A percentile compares a stretch with the other conserved stretches of the same genome.
These are phyloP conservation scores for Pythium coloratum DNA, from an alignment of 352 stramenopile species.

Conservation along the genomic window DNA sequence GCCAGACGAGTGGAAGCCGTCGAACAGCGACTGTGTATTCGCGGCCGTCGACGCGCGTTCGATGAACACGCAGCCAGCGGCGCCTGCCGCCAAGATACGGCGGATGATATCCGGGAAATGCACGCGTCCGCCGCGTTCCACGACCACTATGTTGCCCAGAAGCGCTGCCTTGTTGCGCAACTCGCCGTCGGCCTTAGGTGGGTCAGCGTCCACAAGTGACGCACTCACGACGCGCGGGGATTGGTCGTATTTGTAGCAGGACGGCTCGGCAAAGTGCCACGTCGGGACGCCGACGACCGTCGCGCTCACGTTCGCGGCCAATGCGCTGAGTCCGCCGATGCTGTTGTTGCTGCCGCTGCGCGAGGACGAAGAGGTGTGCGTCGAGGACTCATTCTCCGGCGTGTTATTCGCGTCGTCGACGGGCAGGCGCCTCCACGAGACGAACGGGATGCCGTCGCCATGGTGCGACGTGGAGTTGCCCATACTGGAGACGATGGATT, in stretches of 20 bases:
- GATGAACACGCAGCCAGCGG: slow-evolving; percentile 77
- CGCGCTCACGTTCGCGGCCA: slow-evolving; percentile 37
- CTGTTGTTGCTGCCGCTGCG: slow-evolving; percentile 17
- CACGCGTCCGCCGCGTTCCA: slow-evolving; percentile 75
- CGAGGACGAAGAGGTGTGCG: slow-evolving; percentile 1
- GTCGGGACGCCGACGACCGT: slow-evolving; percentile 14
- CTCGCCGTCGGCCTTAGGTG: slow-evolving; percentile 67
- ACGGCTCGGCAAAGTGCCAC: slow-evolving; percentile 83
- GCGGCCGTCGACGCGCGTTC: slow-evolving; percentile 54
- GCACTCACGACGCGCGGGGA: slow-evolving; percentile 49
- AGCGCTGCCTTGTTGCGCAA: slow-evolving; percentile 60
- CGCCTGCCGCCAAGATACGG: slow-evolving; percentile 58
- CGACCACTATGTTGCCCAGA: slow-evolving; percentile 66
- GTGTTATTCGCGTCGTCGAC: not conserved
- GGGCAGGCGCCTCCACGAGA: slow-evolving; percentile 47
- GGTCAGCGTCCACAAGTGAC: slow-evolving; percentile 59
- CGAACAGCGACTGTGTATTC: slow-evolving; percentile 75
- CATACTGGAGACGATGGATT: slow-evolving; percentile 13
- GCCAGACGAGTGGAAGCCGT: slow-evolving; percentile 86
- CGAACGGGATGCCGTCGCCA: slow-evolving; percentile 67
- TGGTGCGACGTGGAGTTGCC: slow-evolving; percentile 25
- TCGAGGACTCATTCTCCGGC: slow-evolving; percentile 1
- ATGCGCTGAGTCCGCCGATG: slow-evolving; percentile 27
- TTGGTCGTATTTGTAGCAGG: slow-evolving; percentile 79
- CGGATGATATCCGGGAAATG: slow-evolving; percentile 87